Evolutionary conservation across 306 rosid genomes (phyloP).

Genomic region (Datisca glomerata): DNA sequence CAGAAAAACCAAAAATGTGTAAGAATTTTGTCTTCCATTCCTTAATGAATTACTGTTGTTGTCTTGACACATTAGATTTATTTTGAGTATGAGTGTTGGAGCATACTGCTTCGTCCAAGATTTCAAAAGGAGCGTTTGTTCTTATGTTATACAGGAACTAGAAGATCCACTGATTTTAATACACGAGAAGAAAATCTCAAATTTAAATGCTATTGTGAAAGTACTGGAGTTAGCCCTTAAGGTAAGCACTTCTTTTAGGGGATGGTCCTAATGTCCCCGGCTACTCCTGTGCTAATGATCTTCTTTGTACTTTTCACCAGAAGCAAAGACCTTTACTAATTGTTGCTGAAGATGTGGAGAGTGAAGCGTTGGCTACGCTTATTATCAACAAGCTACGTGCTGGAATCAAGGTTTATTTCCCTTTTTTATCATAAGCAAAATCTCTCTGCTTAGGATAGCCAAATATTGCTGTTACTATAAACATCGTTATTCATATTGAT

Average conservation of each 20-base stretch:
- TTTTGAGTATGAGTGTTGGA: not conserved
- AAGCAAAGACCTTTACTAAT: slow-evolving; percentile 76
- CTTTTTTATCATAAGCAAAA: not conserved
- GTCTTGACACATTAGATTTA: too few species aligned
- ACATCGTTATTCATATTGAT: too few species aligned
- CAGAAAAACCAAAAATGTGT: slow-evolving; percentile 94
- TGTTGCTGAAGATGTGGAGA: slow-evolving; percentile 85
- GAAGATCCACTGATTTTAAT: slow-evolving; percentile 86
- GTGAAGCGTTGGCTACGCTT: slow-evolving; percentile 83
- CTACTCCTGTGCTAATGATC: slow-evolving; percentile 4
- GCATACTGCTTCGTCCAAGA: not conserved
- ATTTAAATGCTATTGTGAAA: slow-evolving; percentile 62
- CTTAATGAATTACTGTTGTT: too few species aligned
- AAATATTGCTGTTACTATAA: too few species aligned
- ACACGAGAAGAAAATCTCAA: slow-evolving; percentile 92
- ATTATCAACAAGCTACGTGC: slow-evolving; percentile 93
- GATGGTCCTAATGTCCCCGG: too few species aligned
- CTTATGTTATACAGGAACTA: slow-evolving; percentile 41
- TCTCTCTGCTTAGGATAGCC: too few species aligned
- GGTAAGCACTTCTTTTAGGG: slow-evolving; percentile 24
- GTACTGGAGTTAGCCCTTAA: slow-evolving; percentile 80
- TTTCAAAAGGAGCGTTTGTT: too few species aligned
- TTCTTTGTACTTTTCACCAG: slow-evolving; percentile 27
- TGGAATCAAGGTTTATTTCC: slow-evolving; percentile 62
- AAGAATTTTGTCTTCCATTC: slow-evolving; percentile 23